A percentile compares a stretch with the other conserved stretches of the same genome.
These are phyloP conservation scores for Lachancea sp. DNA, from an alignment of 805 yeast species.

Conservation along the genomic window DNA sequence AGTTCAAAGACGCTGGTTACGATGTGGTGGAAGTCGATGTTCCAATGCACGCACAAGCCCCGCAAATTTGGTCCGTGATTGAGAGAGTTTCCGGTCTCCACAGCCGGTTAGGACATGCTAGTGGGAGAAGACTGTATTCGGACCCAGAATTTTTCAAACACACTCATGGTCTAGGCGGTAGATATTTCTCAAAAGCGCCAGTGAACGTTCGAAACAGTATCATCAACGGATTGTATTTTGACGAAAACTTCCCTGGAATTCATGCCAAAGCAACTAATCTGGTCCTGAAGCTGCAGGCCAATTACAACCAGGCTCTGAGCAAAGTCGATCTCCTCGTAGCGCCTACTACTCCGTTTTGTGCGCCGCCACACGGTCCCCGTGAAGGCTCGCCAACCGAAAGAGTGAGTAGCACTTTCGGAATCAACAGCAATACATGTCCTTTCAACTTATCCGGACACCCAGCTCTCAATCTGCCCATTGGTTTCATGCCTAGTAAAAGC, in stretches of 20 bases:
- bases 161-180: slow-evolving; percentile 17
- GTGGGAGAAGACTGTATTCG: slow-evolving; percentile 10
- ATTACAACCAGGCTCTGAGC: background rate
- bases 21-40: slow-evolving; percentile 32
- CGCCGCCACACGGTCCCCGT: background rate
- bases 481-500: background rate
- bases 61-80: slow-evolving; percentile 35
- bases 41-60: slow-evolving; percentile 34
- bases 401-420: background rate
- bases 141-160: slow-evolving; percentile 16
- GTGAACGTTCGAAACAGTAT: slow-evolving; percentile 19
- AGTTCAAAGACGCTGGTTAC: slow-evolving; percentile 30
- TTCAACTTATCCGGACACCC: background rate
- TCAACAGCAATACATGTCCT: background rate
- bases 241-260: slow-evolving; percentile 31
- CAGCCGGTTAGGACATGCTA: slow-evolving; percentile 10
- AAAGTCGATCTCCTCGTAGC: background rate
- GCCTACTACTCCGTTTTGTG: background rate
- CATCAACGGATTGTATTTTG: slow-evolving; percentile 29
- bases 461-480: background rate
- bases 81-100: slow-evolving; percentile 23
- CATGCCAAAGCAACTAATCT: background rate
- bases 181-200: slow-evolving; percentile 11
- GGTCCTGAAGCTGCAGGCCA: background rate
- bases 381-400: background rate